Percentiles rank a stretch among this genome's conserved stretches.
These are phyloP conservation scores for Herpotrichia juniperi DNA, from an alignment of 2,329 filamentous ascomycete species.

Conservation along the genomic window DNA sequence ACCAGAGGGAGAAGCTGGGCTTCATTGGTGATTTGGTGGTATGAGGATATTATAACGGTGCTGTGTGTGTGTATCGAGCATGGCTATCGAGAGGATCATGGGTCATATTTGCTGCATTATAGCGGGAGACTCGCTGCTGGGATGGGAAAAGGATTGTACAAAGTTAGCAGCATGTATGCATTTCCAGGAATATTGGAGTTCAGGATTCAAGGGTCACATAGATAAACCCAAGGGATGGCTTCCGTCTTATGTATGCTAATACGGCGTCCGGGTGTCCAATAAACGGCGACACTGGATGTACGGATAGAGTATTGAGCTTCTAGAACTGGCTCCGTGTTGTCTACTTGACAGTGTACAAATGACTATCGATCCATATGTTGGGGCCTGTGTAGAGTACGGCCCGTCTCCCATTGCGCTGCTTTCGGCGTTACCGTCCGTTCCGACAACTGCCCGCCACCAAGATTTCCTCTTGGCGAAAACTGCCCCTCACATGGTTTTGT, in stretches of 20 bases:
- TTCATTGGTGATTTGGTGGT: constrained; percentile 38
- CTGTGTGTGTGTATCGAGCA: not conserved
- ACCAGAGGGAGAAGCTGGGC: constrained; percentile 47
- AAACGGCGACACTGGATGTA: not conserved
- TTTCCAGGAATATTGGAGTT: not conserved
- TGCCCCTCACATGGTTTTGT: constrained; percentile 22
- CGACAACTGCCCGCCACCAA: not conserved
- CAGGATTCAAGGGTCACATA: not conserved
- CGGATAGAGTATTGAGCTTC: too few relatives aligned
- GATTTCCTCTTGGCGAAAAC: constrained; percentile 8
- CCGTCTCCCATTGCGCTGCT: too few relatives aligned
- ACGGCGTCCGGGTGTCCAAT: not conserved
- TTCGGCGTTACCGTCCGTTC: too few relatives aligned
- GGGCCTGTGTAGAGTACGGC: too few relatives aligned
- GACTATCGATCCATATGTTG: too few relatives aligned
- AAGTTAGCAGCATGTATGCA: not conserved
- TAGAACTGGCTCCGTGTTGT: too few relatives aligned
- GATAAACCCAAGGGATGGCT: not conserved
- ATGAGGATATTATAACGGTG: not conserved
- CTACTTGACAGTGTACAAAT: too few relatives aligned
- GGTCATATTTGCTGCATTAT: too few relatives aligned
- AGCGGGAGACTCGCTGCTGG: not conserved
- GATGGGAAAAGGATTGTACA: not conserved
- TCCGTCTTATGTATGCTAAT: not conserved
- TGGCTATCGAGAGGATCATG: not conserved